Evolutionary conservation across 1,284 basidiomycete genomes (phyloP), one percentile per base, ranked within the genome.

Genomic region (Singerocomus inundabilis): DNA sequence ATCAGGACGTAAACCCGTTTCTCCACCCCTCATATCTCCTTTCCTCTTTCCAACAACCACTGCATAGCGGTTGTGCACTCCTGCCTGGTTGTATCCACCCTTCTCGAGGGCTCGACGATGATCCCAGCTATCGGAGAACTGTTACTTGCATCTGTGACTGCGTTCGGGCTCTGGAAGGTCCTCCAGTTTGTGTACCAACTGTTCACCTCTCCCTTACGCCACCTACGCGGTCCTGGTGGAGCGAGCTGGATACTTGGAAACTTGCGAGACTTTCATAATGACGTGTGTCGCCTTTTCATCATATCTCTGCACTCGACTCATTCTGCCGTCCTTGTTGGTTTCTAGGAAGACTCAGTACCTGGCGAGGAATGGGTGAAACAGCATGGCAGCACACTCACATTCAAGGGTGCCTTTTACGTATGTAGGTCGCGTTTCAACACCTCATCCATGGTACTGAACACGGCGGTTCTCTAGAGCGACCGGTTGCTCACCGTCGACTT

Each of bases 381-480:
- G 52, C 83, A 83, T 53, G 85, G 85, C 0, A 62, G 54, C 6
- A 80, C 76, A 0, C 57, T 85, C 43, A 73, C 63, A 49, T 81
- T 75, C 49, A 72, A 72, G 46, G 68, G 68, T 1, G 57, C 79
- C 2, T 67, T 84, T 29, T 69, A 70, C 29, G 34, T 35, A 35
- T 6, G 18, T 10, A 12, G 2, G 11, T 18, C n/a, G 21, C 34
- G 6, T 21, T 35, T 12, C 21, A 21, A 10, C 10, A 29, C 1
- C 13, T 6, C 8, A 26, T 28, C 5, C 5, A 18, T 10, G 6
- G 28, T 32, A 21, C 16, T 7, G 34, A 6, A 18, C 21, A n/a
- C 18, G 18, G 34, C 6, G 11, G 16, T 8, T 4, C 18, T 21
- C 18, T 21, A 35, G 34, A 35, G 18, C 18, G 6, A 6, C 18